phyloP scores from a whole-genome alignment of 108 stramenopile genomes.

The Discostella stelligeroides region DNA sequence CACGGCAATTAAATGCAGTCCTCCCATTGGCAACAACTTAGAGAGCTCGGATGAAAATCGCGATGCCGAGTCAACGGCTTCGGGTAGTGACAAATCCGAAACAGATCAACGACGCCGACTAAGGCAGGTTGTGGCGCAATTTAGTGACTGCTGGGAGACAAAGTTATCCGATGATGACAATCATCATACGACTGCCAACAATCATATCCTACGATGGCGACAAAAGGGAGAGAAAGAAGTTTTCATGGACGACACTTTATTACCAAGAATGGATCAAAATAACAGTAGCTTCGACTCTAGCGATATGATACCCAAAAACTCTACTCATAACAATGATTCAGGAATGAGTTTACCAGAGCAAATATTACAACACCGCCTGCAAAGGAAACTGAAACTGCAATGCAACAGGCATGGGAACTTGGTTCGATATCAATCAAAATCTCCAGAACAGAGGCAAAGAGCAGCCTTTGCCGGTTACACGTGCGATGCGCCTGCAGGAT shows the following conservation, averaged over 20 bases:
- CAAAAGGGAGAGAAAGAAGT: conserved; percentile 10
- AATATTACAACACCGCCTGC: conserved; percentile 37
- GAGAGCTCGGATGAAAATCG: background rate
- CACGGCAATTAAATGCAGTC: background rate
- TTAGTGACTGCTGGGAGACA: conserved; percentile 40
- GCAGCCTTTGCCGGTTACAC: conserved; percentile 7
- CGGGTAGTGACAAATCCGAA: background rate
- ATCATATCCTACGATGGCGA: background rate
- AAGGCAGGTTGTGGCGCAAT: conserved; percentile 22
- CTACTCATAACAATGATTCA: background rate
- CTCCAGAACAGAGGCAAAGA: background rate
- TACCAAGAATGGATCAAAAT: conserved; percentile 11
- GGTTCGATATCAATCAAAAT: conserved; percentile 10
- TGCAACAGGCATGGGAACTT: conserved; percentile 30
- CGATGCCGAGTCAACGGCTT: background rate
- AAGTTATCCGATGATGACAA: conserved; percentile 36
- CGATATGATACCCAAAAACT: background rate
- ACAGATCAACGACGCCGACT: conserved; percentile 10
- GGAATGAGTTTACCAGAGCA: conserved; percentile 34
- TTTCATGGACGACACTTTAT: background rate
- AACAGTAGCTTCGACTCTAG: background rate
- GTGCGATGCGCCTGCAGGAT: background rate
- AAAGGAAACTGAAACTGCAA: conserved; percentile 19
- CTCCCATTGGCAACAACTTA: background rate
- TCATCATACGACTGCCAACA: background rate